phyloP scores from a whole-genome alignment of 1,284 basidiomycete species.

The Salmacisia buchloeana region DNA sequence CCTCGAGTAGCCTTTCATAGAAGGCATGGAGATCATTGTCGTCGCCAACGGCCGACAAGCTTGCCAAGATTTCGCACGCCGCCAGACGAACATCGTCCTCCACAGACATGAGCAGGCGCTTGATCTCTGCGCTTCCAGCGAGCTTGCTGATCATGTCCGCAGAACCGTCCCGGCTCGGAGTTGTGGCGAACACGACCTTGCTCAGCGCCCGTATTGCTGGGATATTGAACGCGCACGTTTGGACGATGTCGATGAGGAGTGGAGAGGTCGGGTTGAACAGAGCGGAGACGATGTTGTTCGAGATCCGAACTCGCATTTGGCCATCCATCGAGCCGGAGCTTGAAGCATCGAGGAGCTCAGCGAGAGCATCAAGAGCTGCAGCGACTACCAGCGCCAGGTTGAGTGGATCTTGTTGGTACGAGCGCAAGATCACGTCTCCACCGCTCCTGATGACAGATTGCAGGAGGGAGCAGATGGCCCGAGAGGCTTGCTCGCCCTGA shows the following conservation, averaged over 20 bases:
- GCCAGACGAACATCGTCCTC: constrained; percentile 32
- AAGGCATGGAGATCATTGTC: constrained; percentile 7
- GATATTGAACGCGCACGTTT: not conserved
- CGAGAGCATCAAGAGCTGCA: not conserved
- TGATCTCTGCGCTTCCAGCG: not conserved
- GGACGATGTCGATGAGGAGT: not conserved
- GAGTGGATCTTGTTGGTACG: not conserved
- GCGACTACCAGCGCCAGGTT: not conserved
- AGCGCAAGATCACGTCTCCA: not conserved
- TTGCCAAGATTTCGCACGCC: constrained; percentile 28
- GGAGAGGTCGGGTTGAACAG: not conserved
- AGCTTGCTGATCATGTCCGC: not conserved
- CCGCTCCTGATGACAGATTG: not conserved
- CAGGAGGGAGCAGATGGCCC: not conserved
- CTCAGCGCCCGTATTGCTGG: not conserved
- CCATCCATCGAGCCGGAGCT: too few relatives aligned
- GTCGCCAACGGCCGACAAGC: not conserved
- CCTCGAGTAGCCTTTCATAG: constrained; percentile 23
- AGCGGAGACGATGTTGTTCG: not conserved
- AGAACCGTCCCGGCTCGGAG: not conserved
- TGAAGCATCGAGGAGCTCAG: not conserved
- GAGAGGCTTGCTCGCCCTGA: not conserved
- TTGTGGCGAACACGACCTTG: not conserved
- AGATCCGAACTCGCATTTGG: too few relatives aligned
- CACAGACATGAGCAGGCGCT: constrained; percentile 27